Base-by-base conservation (phyloP, 1,284 basidiomycete species). In the Puccinia novopanici region DNA sequence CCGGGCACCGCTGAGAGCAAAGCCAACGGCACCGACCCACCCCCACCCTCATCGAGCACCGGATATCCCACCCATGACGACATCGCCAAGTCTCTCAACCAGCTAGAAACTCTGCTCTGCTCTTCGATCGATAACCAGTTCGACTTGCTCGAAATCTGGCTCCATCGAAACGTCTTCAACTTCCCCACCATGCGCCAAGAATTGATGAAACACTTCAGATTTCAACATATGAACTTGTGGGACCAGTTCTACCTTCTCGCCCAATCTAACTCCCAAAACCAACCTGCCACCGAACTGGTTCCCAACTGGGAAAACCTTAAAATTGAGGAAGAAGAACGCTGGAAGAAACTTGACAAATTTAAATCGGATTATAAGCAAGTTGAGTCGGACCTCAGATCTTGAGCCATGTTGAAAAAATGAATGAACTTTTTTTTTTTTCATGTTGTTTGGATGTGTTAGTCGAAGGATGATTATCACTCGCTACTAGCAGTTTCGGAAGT, bases 271-370 rank as follows among this genome's bases (percentile, higher is more conserved):
- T 40, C 45, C 15, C 8, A 45, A 8, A 45, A 45, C 45, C 59
- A 63, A 63, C 34, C 59, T 6, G 2, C 57, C 24, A 15, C 37
- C 24, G 34, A 34, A 19, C 54, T 40, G 10, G 27, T n/a, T 24
- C 75, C 75, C 17, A 68, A 79, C 63, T 79, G 76, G 76, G 76
- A 71, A 61, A 79, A 79, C 42, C 37, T 71, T 27, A 71, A 79
- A 45, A 34, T 3, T 48, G 68, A 71, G 45, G 76, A 79, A 48
- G 67, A 70, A 37, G 65, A 63, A 30, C 63, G 37, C 17, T 79
- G 76, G 76, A 57, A n/a, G 45, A 37, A 59, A 34, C 19, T 79
- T 6, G 68, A 79, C 4, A 63, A 59, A 48, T 52, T 55, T 30
- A 79, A 79, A 48, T 68, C 50, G 40, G 65, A 50, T 37, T 77